phyloP scores from a whole-genome alignment of 179 eudicot species.

The Beta lomatogona region DNA sequence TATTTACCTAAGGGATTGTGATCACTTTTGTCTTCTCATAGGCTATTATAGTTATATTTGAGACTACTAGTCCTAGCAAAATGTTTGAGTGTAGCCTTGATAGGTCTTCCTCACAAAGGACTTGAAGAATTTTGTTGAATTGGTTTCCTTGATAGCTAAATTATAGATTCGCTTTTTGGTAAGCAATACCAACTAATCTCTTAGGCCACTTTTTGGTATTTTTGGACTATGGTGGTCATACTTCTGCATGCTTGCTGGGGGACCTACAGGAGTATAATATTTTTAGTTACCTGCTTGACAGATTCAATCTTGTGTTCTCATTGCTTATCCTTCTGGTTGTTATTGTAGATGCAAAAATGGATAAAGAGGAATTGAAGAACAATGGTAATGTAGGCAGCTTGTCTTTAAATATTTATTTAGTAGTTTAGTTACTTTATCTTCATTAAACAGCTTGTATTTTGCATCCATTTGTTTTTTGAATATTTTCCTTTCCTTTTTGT shows the following conservation, averaged over 20 bases:
- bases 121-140: background rate
- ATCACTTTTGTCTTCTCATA: background rate
- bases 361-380: slow-evolving; percentile 71
- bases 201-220: background rate
- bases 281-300: background rate
- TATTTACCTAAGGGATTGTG: background rate
- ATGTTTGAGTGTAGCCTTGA: background rate
- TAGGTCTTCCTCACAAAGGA: background rate
- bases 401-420: slow-evolving; percentile 1
- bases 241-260: background rate
- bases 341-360: slow-evolving; percentile 72
- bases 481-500: background rate
- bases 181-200: background rate
- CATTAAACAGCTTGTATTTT: background rate
- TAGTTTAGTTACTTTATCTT: background rate
- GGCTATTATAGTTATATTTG: background rate
- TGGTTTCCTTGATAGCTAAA: background rate
- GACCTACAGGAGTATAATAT: background rate
- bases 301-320: background rate
- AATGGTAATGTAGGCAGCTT: slow-evolving; percentile 48
- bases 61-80: background rate
- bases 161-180: background rate
- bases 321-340: background rate
- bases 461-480: background rate
- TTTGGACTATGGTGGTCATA: background rate